Evolutionary conservation across 768 basidiomycete genomes (phyloP).

Genomic region (Sarcodon sp.): DNA sequence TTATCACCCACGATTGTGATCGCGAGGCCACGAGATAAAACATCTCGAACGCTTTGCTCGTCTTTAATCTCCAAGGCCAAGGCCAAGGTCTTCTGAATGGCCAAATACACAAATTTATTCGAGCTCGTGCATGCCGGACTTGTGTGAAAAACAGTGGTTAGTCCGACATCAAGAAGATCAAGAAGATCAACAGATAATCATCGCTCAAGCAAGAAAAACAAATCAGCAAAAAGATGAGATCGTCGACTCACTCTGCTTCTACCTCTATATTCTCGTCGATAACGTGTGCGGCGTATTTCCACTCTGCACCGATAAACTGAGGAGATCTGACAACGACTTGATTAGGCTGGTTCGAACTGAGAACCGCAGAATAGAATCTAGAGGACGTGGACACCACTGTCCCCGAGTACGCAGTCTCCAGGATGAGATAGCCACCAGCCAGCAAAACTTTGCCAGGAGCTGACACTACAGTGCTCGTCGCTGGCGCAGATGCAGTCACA

Average conservation of each 20-base stretch:
- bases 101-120: conserved; percentile 91
- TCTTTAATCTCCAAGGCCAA: conserved; percentile 51
- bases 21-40: conserved; percentile 44
- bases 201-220: too few relatives aligned
- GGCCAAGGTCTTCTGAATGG: conserved; percentile 66
- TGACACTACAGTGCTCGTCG: conserved; percentile 52
- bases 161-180: not conserved
- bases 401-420: conserved; percentile 78
- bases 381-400: conserved; percentile 87
- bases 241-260: conserved; percentile 15
- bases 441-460: conserved; percentile 92
- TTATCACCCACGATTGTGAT: conserved; percentile 87
- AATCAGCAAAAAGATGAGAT: conserved; percentile 2
- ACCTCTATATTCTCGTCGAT: conserved; percentile 14
- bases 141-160: conserved; percentile 2
- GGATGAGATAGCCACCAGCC: conserved; percentile 94
- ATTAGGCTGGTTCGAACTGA: conserved; percentile 12
- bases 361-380: conserved; percentile 81
- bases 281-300: conserved; percentile 51
- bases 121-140: conserved; percentile 22
- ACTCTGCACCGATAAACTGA: conserved; percentile 75
- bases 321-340: conserved; percentile 74
- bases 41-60: conserved; percentile 22
- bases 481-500: not conserved
- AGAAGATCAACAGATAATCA: not conserved